A percentile compares a stretch with the other conserved stretches of the same genome.
phyloP scores from a whole-genome alignment of 116 monocot genomes.

The Dioscorea cayenensis region DNA sequence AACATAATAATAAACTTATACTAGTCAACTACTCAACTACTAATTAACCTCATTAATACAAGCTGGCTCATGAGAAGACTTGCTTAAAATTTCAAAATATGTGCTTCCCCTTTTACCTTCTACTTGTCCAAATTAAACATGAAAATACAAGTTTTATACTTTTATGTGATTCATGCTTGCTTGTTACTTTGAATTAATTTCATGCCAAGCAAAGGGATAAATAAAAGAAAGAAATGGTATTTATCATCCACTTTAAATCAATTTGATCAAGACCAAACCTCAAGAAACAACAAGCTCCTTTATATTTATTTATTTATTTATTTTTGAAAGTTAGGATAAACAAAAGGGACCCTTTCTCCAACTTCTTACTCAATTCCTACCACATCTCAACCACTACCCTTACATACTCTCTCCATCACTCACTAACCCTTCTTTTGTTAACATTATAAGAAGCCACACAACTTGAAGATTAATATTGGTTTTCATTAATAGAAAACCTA shows the following conservation, averaged over 20 bases:
- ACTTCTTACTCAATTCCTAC: conserved; percentile 2
- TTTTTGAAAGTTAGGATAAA: background rate
- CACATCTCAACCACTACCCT: background rate
- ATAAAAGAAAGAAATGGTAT: background rate
- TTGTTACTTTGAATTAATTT: background rate
- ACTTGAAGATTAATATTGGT: background rate
- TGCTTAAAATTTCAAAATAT: too few relatives aligned
- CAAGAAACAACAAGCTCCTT: background rate
- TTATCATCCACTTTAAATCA: background rate
- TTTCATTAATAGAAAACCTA: background rate
- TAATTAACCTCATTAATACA: background rate
- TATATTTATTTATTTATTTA: background rate
- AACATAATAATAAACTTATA: background rate
- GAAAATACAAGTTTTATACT: background rate
- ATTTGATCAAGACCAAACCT: background rate
- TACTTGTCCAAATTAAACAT: too few relatives aligned
- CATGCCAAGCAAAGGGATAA: background rate
- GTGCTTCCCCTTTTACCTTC: too few relatives aligned
- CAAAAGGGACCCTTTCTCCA: background rate
- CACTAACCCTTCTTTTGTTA: background rate
- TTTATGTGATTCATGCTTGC: background rate
- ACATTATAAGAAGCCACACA: background rate
- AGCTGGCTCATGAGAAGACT: background rate
- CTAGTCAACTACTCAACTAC: background rate
- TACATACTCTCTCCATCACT: background rate